Percentiles rank a stretch among this genome's conserved stretches.
phyloP scores from a whole-genome alignment of 192 early-diverging fungal genomes.

The Entomortierella parvispora region DNA sequence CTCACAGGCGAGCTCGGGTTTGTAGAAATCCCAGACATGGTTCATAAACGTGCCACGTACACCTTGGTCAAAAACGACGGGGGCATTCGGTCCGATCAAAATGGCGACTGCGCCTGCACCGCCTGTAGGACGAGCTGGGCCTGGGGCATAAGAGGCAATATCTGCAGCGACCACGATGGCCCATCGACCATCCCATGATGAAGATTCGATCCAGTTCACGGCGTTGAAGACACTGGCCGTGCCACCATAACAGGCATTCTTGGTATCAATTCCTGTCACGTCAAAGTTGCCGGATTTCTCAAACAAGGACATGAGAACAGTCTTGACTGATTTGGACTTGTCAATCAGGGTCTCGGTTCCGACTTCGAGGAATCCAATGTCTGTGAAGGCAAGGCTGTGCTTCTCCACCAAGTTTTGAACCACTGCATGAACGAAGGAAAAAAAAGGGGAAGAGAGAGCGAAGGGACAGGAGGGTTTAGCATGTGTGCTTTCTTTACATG shows the following conservation, averaged over 20 bases:
- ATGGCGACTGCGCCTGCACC: slow-evolving; percentile 94
- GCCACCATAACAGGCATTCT: slow-evolving; percentile 99
- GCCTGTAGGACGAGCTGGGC: slow-evolving; percentile 92
- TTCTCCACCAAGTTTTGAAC: slow-evolving; percentile 94
- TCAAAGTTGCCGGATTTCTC: slow-evolving; percentile 88
- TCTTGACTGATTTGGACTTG: slow-evolving; percentile 98
- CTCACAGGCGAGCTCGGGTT: slow-evolving; percentile 96
- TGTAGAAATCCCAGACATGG: slow-evolving; percentile 99
- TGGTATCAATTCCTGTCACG: slow-evolving; percentile 97
- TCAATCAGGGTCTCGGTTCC: slow-evolving; percentile 99
- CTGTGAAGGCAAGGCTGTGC: slow-evolving; percentile 84
- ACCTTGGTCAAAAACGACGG: slow-evolving; percentile 91
- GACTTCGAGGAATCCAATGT: slow-evolving; percentile 95
- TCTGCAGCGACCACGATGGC: slow-evolving; percentile 93
- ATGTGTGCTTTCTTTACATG: too few species aligned
- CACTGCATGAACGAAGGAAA: slow-evolving; percentile 51
- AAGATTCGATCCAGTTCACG: slow-evolving; percentile 96
- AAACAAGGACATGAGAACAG: slow-evolving; percentile 96
- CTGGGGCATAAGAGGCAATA: slow-evolving; percentile 95
- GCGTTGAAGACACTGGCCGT: slow-evolving; percentile 97
- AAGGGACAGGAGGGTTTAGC: not conserved
- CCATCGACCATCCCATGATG: slow-evolving; percentile 93
- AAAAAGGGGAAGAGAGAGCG: not conserved
- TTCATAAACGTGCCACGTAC: slow-evolving; percentile 94
- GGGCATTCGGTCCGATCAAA: slow-evolving; percentile 91